A percentile compares a stretch with the other conserved stretches of the same genome.
phyloP scores from a whole-genome alignment of 2,329 filamentous ascomycete genomes.

The Herpotrichia juniperi region DNA sequence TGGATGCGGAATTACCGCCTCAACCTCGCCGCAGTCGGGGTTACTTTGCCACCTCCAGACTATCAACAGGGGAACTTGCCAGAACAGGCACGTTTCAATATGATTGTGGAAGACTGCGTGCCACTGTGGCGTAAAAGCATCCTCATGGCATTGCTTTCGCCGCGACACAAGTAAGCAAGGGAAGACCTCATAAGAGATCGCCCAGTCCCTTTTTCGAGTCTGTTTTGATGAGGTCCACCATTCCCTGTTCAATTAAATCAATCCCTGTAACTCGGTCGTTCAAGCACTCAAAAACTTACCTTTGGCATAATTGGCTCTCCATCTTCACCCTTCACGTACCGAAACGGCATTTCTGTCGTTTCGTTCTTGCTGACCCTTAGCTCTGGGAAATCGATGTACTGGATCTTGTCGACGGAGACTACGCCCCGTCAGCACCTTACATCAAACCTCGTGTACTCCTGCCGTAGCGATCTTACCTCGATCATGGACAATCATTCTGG shows the following conservation, averaged over 20 bases:
- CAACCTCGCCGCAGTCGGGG: slow-evolving; percentile 12
- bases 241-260: slow-evolving; percentile 67
- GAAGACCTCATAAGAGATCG: slow-evolving; percentile 70
- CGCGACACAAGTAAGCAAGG: background rate
- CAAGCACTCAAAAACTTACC: slow-evolving; percentile 57
- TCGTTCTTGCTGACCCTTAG: slow-evolving; percentile 89
- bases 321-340: slow-evolving; percentile 79
- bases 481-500: slow-evolving; percentile 84
- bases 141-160: slow-evolving; percentile 11
- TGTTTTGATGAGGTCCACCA: slow-evolving; percentile 90
- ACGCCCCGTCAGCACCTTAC: slow-evolving; percentile 22
- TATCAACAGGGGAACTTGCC: slow-evolving; percentile 11
- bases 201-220: slow-evolving; percentile 92
- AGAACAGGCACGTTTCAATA: slow-evolving; percentile 16
- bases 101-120: slow-evolving; percentile 40
- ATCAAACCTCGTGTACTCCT: background rate
- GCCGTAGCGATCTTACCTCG: slow-evolving; percentile 64
- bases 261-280: slow-evolving; percentile 11
- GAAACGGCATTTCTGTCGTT: slow-evolving; percentile 96
- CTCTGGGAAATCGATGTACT: slow-evolving; percentile 87
- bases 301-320: slow-evolving; percentile 89
- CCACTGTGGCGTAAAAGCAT: slow-evolving; percentile 42
- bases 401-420: slow-evolving; percentile 80
- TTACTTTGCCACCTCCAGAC: slow-evolving; percentile 25
- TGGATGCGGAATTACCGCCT: background rate